Evolutionary conservation across 1,139 yeast species (phyloP), one percentile per base, ranked within the genome.

Genomic region (Kluyveromyces sp.): DNA sequence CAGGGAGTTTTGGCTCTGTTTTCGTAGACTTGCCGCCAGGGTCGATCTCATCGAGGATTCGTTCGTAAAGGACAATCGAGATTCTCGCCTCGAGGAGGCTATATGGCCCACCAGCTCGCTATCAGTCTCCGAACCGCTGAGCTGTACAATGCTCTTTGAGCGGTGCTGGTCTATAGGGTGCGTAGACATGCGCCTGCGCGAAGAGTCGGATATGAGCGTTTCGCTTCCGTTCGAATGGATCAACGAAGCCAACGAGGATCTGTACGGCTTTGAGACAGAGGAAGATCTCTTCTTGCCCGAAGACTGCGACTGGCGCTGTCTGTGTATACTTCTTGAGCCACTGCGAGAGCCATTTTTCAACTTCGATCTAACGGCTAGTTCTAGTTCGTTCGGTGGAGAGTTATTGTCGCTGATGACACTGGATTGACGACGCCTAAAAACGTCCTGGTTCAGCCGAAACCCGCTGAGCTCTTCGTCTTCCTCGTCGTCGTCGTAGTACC

Each of bases 391-490:
- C 33, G 53, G 47, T 40, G 60, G 41, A 18, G 53, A 52, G 17
- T 32, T 32, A 49, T 57, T 38, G 30, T 38, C 41, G 29, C 41
- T 38, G 15, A 51, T 51, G 35, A 61, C 53, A 30, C 55, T 52
- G 13, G 61, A 52, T 32, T 50, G 53, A 36, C 59, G 49, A 37
- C 57, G 46, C 33, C 46, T 48, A 26, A 52, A 48, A 17, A 39
- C 39, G 32, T 47, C 54, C 22, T 49, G 45, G 33, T 41, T 40
- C n/a, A 39, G 45, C 17, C 51, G 49, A 28, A 46, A 56, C 9
- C 60, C 66, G n/a, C 59, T 62, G 6, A 58, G 56, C 16, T 55
- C 60, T 31, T 52, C 51, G 26, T 53, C 60, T 2, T 52, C 59
- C 4, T 58, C 63, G 13, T 52, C 61, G 9, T 57, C 61, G 7